Percentiles rank a stretch among this genome's conserved stretches.
Evolutionary conservation across 2,329 filamentous ascomycete genomes (phyloP).

Genomic region (Curvularia sp.): DNA sequence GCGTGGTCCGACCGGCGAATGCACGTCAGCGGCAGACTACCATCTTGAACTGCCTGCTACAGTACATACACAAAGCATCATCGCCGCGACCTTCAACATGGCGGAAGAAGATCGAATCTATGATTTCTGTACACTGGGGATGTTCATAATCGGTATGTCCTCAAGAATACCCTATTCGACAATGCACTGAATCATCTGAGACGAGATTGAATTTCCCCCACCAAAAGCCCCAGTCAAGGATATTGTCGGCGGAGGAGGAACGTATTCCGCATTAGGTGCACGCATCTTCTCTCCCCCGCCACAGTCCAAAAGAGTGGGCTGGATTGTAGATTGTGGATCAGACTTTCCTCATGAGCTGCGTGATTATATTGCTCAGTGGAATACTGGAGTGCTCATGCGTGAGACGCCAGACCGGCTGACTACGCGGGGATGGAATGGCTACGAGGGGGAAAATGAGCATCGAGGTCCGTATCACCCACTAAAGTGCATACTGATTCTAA

Average conservation of each 20-base stretch:
- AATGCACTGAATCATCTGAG: slow-evolving; percentile 54
- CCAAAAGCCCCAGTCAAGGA: slow-evolving; percentile 72
- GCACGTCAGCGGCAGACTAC: slow-evolving; percentile 13
- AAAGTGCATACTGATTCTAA: background rate
- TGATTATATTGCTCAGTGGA: slow-evolving; percentile 73
- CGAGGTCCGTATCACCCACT: slow-evolving; percentile 53
- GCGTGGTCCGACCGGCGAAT: slow-evolving; percentile 8
- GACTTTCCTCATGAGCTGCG: slow-evolving; percentile 79
- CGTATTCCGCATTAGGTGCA: slow-evolving; percentile 86
- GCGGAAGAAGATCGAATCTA: slow-evolving; percentile 35
- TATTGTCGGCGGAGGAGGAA: slow-evolving; percentile 86
- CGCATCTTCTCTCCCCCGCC: slow-evolving; percentile 79
- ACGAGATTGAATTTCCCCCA: slow-evolving; percentile 87
- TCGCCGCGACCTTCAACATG: slow-evolving; percentile 19
- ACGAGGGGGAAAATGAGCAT: slow-evolving; percentile 69
- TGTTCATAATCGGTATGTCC: slow-evolving; percentile 67
- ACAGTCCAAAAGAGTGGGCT: slow-evolving; percentile 73
- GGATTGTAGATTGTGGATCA: slow-evolving; percentile 87
- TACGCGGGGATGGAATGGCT: slow-evolving; percentile 92
- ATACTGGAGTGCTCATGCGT: slow-evolving; percentile 75
- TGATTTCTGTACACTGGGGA: slow-evolving; percentile 67
- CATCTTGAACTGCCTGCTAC: background rate
- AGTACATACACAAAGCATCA: slow-evolving; percentile 2
- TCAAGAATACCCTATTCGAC: slow-evolving; percentile 14
- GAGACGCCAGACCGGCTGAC: slow-evolving; percentile 72